Base-by-base conservation (phyloP, 2,329 filamentous ascomycete species). In the Fusarium irregulare region DNA sequence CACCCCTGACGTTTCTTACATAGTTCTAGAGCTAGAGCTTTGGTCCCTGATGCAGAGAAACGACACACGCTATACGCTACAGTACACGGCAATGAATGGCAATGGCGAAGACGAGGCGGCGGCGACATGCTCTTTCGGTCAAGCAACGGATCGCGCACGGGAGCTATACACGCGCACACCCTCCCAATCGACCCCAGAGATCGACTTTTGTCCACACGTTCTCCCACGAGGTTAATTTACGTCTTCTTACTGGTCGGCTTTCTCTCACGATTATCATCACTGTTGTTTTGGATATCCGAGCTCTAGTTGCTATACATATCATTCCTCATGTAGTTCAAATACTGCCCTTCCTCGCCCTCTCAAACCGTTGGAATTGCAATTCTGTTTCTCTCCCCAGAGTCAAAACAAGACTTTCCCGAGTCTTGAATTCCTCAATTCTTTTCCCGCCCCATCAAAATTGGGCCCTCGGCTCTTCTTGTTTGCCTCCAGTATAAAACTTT, bases 211-310 rank as follows among this genome's bases (percentile, higher is more conserved):
- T 66, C 74, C 74, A 76, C 58, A 72, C 71, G 54, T 66, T 76
- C 65, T 74, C 74, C 73, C 74, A 76, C 74, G 74, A 63, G 73
- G 73, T 64, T 66, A 65, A 61, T 64, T 30, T 49, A 47, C 37
- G 41, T 40, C 30, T 60, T 71, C 72, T 75, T 56, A 76, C 72
- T 76, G 73, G 74, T 46, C 68, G 53, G 16, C 14, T 42, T 27
- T 53, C 49, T 56, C 53, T 73, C 65, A 46, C 60, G 45, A 70
- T 71, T 56, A 37, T 65, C 47, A 62, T 55, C 61, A 48, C 55
- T 60, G 60, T 57, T 55, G 49, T 57, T 57, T 62, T 63, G 54
- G 27, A 71, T 68, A 56, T 64, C 66, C 46, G 60, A 56, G 66
- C 48, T 63, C 63, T 58, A 56, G 60, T 41, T 63, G 51, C 45